These are phyloP conservation scores for Leccinum pachyderme DNA, from an alignment of 1,284 basidiomycete species.

Conservation along the genomic window DNA sequence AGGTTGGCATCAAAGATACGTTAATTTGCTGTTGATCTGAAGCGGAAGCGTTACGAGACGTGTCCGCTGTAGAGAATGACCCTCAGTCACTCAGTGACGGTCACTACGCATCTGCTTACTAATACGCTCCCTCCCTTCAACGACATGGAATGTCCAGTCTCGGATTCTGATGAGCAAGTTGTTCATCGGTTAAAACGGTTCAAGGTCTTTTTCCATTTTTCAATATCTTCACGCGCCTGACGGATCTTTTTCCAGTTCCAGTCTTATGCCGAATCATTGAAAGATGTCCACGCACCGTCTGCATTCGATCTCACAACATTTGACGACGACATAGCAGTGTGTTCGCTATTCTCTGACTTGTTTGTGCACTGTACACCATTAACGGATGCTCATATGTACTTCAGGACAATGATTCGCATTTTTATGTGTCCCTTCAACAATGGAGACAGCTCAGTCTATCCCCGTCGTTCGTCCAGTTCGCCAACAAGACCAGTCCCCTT, in stretches of 20 bases:
- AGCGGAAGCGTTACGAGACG: slow-evolving; percentile 37
- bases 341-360: slow-evolving; percentile 14
- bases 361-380: not conserved
- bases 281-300: slow-evolving; percentile 70
- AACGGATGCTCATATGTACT: not conserved
- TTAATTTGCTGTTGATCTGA: slow-evolving; percentile 48
- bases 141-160: slow-evolving; percentile 13
- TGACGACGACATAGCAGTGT: slow-evolving; percentile 60
- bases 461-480: slow-evolving; percentile 71
- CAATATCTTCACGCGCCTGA: not conserved
- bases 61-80: not conserved
- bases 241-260: slow-evolving; percentile 50
- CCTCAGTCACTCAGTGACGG: no score
- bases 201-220: slow-evolving; percentile 35
- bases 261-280: slow-evolving; percentile 66
- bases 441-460: slow-evolving; percentile 82
- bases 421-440: slow-evolving; percentile 64
- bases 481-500: slow-evolving; percentile 56
- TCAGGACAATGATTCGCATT: slow-evolving; percentile 73
- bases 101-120: no score
- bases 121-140: no score
- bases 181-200: slow-evolving; percentile 42
- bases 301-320: slow-evolving; percentile 55
- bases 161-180: slow-evolving; percentile 22
- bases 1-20: slow-evolving; percentile 44